These are phyloP conservation scores for Linnemannia hyalina DNA, from an alignment of 192 early-diverging fungal species.

Conservation along the genomic window DNA sequence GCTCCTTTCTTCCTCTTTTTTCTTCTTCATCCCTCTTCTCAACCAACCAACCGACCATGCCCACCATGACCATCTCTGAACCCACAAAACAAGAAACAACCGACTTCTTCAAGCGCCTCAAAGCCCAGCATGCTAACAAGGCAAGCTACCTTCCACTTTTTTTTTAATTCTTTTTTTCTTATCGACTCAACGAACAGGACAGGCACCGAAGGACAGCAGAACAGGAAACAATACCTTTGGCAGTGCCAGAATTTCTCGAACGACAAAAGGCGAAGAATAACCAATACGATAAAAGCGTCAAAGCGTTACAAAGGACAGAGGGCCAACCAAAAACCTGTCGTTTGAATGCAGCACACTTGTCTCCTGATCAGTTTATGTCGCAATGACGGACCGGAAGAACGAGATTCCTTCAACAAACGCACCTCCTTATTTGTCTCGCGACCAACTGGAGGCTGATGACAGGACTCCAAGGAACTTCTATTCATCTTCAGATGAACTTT, in stretches of 20 bases:
- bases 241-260: background rate
- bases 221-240: background rate
- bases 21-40: background rate
- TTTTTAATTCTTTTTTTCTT: background rate
- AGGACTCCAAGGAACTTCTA: background rate
- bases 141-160: conserved; percentile 27
- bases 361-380: background rate
- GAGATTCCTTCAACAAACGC: background rate
- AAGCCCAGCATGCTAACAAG: conserved; percentile 65
- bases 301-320: background rate
- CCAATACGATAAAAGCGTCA: background rate
- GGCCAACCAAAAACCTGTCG: background rate
- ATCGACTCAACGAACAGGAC: background rate
- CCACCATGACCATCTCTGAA: conserved; percentile 51
- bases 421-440: background rate
- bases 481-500: background rate
- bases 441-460: background rate
- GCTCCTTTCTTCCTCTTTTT: background rate
- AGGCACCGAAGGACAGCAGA: background rate
- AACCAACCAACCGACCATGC: background rate
- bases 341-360: background rate
- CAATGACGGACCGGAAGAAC: background rate
- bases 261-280: background rate
- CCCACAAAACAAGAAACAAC: conserved; percentile 63
- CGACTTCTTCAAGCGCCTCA: conserved; percentile 65